Conservation (phyloP, 495 filamentous ascomycete species). For the Aspergillus asperescens region DNA sequence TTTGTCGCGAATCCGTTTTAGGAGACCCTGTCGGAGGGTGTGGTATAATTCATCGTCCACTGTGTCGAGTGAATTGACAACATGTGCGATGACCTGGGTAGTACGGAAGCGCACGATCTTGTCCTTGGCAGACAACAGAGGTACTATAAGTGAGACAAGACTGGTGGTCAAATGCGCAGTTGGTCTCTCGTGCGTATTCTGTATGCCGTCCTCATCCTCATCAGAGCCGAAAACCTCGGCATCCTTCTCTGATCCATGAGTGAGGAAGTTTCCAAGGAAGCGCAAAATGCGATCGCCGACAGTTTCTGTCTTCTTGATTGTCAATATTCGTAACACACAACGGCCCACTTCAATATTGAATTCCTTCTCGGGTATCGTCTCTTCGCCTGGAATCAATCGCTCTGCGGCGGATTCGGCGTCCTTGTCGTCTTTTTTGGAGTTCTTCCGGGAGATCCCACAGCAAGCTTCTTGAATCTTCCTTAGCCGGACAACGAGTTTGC, state of each 20-base stretch:
- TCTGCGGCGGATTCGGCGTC: conserved; percentile 30
- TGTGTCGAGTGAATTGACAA: conserved; percentile 83
- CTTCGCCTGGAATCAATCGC: conserved; percentile 38
- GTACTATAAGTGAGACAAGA: conserved; percentile 63
- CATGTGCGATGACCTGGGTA: conserved; percentile 81
- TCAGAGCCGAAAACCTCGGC: conserved; percentile 41
- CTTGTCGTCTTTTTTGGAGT: conserved; percentile 41
- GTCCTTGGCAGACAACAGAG: conserved; percentile 74
- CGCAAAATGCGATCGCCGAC: conserved; percentile 80
- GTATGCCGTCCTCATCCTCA: conserved; percentile 35
- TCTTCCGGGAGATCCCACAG: conserved; percentile 64
- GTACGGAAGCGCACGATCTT: conserved; percentile 87
- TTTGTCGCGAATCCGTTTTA: conserved; percentile 86
- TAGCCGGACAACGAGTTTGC: conserved; percentile 80
- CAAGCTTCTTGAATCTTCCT: conserved; percentile 85
- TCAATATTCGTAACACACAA: conserved; percentile 74
- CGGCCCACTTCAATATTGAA: conserved; percentile 81
- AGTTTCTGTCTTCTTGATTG: conserved; percentile 86
- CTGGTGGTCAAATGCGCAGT: conserved; percentile 68
- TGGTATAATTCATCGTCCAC: conserved; percentile 87
- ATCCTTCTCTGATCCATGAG: conserved; percentile 75
- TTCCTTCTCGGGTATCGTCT: conserved; percentile 70
- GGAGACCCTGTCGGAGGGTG: conserved; percentile 64
- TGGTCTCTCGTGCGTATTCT: conserved; percentile 69
- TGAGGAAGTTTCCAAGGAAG: conserved; percentile 81